Conservation (phyloP, 2,329 filamentous ascomycete genomes). For the Pseudogymnoascus sp. region DNA sequence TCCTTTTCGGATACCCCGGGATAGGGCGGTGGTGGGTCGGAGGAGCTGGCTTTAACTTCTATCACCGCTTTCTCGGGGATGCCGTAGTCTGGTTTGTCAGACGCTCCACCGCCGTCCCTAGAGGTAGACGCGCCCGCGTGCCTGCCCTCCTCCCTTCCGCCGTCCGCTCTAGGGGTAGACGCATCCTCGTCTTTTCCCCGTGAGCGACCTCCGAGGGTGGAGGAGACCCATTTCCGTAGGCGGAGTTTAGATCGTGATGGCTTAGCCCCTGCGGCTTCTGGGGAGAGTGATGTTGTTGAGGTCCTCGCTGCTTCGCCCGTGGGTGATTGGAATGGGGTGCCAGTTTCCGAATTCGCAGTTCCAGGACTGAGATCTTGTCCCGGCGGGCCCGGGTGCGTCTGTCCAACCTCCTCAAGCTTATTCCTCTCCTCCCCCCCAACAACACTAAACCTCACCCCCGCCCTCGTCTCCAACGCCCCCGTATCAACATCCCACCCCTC, state of each 20-base stretch:
- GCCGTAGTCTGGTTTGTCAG: not conserved
- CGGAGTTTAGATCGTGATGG: not conserved
- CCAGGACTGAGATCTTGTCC: not conserved
- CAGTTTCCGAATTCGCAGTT: not conserved
- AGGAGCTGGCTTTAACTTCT: not conserved
- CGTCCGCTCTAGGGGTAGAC: not conserved
- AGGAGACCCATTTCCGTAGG: not conserved
- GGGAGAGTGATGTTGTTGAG: not conserved
- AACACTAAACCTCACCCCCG: slow-evolving; percentile 34
- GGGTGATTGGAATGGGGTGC: not conserved
- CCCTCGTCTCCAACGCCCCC: slow-evolving; percentile 57
- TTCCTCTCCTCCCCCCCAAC: not conserved
- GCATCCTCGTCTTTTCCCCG: not conserved
- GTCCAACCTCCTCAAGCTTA: not conserved
- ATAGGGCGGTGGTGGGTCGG: not conserved
- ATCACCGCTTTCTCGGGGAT: not conserved
- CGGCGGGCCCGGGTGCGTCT: not conserved
- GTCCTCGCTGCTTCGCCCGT: not conserved
- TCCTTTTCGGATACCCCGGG: not conserved
- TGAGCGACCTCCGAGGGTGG: not conserved
- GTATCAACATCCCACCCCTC: slow-evolving; percentile 59
- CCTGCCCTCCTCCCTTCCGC: no score
- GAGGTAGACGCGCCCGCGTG: not conserved
- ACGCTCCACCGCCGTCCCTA: not conserved
- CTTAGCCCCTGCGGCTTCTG: not conserved